Conservation (phyloP, 2,329 filamentous ascomycete species). For the Lecanicillium sp. region DNA sequence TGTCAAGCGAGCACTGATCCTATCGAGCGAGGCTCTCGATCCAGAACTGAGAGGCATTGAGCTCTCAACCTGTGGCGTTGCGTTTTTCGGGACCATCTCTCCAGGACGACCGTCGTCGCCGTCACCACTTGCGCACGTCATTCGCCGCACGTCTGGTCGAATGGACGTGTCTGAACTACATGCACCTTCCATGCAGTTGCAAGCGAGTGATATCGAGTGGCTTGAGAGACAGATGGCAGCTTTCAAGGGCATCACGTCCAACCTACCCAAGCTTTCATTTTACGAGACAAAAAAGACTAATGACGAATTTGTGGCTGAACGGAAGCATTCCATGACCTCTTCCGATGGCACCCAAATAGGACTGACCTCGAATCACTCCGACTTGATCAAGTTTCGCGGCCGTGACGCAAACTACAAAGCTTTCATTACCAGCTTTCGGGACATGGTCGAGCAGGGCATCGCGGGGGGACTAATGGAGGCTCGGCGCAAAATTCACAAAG, state of each 20-base stretch:
- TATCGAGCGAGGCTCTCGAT: conserved; percentile 17
- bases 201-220: conserved; percentile 15
- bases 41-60: conserved; percentile 15
- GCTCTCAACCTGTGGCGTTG: conserved; percentile 18
- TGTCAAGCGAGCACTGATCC: conserved; percentile 19
- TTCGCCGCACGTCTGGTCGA: conserved; percentile 15
- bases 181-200: conserved; percentile 6
- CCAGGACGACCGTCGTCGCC: conserved; percentile 15
- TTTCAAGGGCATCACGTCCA: conserved; percentile 16
- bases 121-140: conserved; percentile 16
- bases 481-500: conserved; percentile 1
- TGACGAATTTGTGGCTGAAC: conserved; percentile 17
- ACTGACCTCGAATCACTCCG: conserved; percentile 15
- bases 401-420: conserved; percentile 16
- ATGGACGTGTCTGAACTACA: conserved; percentile 4
- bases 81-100: conserved; percentile 18
- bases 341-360: conserved; percentile 17
- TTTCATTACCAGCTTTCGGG: conserved; percentile 15
- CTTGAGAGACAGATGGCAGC: conserved; percentile 19
- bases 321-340: conserved; percentile 15
- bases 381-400: conserved; percentile 16
- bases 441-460: conserved; percentile 13
- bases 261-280: conserved; percentile 16
- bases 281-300: conserved; percentile 17
- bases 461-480: conserved; percentile 11